Base-by-base conservation (phyloP, 1,284 basidiomycete species). In the Bjerkandera adusta region DNA sequence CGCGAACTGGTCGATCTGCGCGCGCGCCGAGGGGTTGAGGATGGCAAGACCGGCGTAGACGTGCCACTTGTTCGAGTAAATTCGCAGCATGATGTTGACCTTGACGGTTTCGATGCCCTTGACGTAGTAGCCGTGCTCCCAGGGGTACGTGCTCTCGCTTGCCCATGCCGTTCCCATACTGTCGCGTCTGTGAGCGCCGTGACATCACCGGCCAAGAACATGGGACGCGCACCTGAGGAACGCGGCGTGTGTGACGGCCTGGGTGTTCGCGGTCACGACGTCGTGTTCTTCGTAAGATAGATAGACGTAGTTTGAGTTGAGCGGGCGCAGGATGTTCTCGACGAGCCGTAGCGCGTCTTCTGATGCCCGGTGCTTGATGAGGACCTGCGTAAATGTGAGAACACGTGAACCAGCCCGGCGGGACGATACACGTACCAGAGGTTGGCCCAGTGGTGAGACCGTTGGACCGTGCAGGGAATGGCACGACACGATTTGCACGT, bases 41-140 rank as follows among this genome's bases (percentile, higher is more conserved):
- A 99, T 90, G 0, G 97, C 96, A 11, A 99, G 81, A 3, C 96
- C 97, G 21, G 97, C 97, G 64, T 99, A 99, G 58, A 99, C 96
- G 69, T 99, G 97, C 95, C 95, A 99, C 59, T 94, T 89, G 64
- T 95, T 96, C 36, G 92, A 83, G 69, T 98, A 98, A 62, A 99
- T 98, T 1, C 97, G 92, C 12, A 96, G 79, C 51, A 89, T 88
- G 62, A 99, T 89, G 75, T 99, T 99, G 59, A 97, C 95, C 70
- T 99, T 99, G 60, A 95, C 93, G 6, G 93, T 96, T 68, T 99
- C 96, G 59, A 99, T 96, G 0, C 97, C 97, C n/a, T 94, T 92
- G 29, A 97, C 91, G 68, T 98, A 98, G 47, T 88, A 83, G 1
- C 85, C 84, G 34, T 92, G 85, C 67, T 98, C 95, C 97, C 96